phyloP scores from a whole-genome alignment of 2,329 filamentous ascomycete species.

The Zymoseptoria pseudotritici region DNA sequence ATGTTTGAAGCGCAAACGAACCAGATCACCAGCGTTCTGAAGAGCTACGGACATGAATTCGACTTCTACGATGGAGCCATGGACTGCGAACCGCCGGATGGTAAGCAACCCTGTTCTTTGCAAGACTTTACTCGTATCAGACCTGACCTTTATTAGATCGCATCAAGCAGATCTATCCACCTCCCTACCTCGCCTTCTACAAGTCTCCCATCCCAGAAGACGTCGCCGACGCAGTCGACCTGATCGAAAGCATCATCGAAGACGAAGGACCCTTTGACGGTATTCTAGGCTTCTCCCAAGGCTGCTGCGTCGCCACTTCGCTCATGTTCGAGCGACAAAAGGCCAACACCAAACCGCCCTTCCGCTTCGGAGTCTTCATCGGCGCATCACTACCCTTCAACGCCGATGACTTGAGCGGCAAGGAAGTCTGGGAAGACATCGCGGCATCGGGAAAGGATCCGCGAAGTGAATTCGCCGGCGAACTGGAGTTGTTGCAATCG shows the following conservation, averaged over 20 bases:
- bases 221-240: neutral
- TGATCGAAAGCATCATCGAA: neutral
- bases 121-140: neutral
- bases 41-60: neutral
- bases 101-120: neutral
- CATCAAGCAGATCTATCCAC: neutral
- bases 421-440: neutral
- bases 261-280: neutral
- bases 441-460: neutral
- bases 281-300: neutral
- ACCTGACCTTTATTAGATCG: neutral
- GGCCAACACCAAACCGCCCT: neutral
- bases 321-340: neutral
- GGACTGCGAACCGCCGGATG: neutral
- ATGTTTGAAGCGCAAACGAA: neutral
- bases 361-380: neutral
- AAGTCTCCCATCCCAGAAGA: neutral
- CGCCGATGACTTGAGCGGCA: neutral
- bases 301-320: neutral
- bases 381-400: constrained; percentile 1
- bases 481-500: neutral
- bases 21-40: neutral
- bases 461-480: neutral
- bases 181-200: constrained; percentile 1
- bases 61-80: neutral